Base-by-base conservation (phyloP, 441 rosid genomes). In the Theobroma grandiflorum region DNA sequence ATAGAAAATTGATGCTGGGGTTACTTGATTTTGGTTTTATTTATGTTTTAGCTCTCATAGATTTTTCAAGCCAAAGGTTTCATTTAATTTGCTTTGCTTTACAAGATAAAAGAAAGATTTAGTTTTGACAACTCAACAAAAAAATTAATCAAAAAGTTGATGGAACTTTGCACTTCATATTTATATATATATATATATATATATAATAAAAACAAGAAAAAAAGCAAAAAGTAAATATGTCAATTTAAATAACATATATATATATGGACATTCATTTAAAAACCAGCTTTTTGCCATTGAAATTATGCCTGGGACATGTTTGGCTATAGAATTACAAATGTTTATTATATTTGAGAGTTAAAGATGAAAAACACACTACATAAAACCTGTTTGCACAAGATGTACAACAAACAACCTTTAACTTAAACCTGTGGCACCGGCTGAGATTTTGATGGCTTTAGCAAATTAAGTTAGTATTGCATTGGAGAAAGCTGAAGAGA, bases 91-190 rank as follows among this genome's bases (percentile, higher is more conserved):
- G 72, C 14, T 76, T 75, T 69, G 45, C 62, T 35, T 61, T 8
- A 40, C 79, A 59, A 68, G 79, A 47, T 57, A 57, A 45, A 37
- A 45, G 26, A 35, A 18, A 57, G 67, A 55, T 53, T 4, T 57
- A 37, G 20, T 58, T 42, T 74, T 74, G 78, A 80, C 69, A 31
- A 72, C 70, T 43, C 52, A 66, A 67, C 78, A 49, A 18, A 35
- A 42, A 50, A 33, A 15, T 9, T 37, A 40, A 35, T 47, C 15
- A 57, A 65, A 31, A 49, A 61, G 65, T 49, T 33, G 10, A 35
- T 37, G 78, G 52, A 65, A 65, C 18, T 15, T 55, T 55, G 20
- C 1, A 3, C 10, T 15, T 55, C 22, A 15, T 64, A 26, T 26
- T 0, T 26, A 26, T 26, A 26, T 26, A 26, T 26, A 26, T 1